Evolutionary conservation across 345 rosid species (phyloP).

Genomic region (Eutrema japonicum): DNA sequence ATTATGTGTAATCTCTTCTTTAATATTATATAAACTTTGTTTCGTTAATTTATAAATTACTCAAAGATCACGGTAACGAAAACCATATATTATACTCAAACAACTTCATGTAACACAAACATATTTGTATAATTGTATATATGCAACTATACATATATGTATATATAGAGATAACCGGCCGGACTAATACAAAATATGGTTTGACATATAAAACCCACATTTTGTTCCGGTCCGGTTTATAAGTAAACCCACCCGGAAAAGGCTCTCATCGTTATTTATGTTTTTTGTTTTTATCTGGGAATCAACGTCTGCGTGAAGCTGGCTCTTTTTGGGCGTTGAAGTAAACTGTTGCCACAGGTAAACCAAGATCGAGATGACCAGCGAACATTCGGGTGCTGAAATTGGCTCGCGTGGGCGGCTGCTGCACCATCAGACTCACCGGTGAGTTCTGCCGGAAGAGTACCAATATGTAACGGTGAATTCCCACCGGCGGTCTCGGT

Average conservation of each 20-base stretch:
- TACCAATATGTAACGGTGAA: conserved; percentile 79
- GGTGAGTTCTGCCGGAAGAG: conserved; percentile 69
- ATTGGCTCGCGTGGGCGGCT: conserved; percentile 64
- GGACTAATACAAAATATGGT: conserved; percentile 36
- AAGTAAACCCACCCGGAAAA: conserved; percentile 8
- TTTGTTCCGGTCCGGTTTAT: conserved; percentile 8
- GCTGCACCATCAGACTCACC: conserved; percentile 55
- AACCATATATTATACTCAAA: conserved; percentile 31
- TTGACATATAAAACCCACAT: conserved; percentile 34
- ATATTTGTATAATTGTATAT: conserved; percentile 24
- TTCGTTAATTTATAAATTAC: background rate
- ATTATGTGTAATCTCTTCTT: background rate
- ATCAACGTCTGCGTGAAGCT: conserved; percentile 58
- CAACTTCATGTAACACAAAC: conserved; percentile 3
- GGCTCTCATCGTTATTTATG: background rate
- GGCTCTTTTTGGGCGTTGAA: conserved; percentile 94
- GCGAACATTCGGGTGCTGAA: conserved; percentile 79
- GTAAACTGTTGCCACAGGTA: conserved; percentile 81
- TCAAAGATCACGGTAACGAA: background rate
- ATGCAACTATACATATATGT: conserved; percentile 20
- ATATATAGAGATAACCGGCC: conserved; percentile 25
- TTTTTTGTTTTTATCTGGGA: background rate
- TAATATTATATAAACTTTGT: background rate
- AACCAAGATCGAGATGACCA: conserved; percentile 60
- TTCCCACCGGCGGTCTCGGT: conserved; percentile 85